Percentiles rank a stretch among this genome's conserved stretches.
phyloP scores from a whole-genome alignment of 1,139 yeast genomes.

The Saccharomyces hybrid region DNA sequence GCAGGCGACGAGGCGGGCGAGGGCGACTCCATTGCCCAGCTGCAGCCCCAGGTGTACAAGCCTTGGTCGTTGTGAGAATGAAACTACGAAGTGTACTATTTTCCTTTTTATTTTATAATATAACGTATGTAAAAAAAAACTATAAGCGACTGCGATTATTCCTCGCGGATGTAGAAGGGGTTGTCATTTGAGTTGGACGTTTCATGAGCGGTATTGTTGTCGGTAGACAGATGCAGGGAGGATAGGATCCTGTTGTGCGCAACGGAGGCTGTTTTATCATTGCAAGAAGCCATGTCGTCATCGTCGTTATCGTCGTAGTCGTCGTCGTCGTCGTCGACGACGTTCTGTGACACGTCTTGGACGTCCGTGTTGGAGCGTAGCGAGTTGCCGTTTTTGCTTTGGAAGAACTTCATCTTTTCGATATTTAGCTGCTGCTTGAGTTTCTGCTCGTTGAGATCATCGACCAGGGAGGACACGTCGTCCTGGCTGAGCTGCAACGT shows the following conservation, averaged over 20 bases:
- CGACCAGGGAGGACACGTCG: conserved; percentile 13
- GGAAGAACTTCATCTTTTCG: conserved; percentile 2
- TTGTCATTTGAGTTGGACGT: not conserved
- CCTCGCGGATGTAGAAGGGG: not conserved
- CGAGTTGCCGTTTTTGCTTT: not conserved
- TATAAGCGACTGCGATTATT: not conserved
- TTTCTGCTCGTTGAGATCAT: conserved; percentile 13
- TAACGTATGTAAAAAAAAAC: not conserved
- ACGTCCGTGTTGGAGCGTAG: not conserved
- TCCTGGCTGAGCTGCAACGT: conserved; percentile 11
- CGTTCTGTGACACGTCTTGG: not conserved
- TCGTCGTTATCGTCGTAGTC: not conserved
- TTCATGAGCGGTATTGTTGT: not conserved
- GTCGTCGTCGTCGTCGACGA: not conserved
- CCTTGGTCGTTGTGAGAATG: conserved; percentile 26
- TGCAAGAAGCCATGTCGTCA: not conserved
- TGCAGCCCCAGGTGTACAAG: conserved; percentile 27
- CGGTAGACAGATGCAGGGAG: not conserved
- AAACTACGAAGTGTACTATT: not conserved
- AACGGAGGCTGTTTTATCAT: not conserved
- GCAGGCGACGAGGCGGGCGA: not conserved
- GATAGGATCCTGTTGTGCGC: not conserved
- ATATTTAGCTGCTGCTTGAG: conserved; percentile 4
- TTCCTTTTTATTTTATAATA: not conserved
- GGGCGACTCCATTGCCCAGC: conserved; percentile 22